Evolutionary conservation across 1,284 basidiomycete genomes (phyloP), one percentile per base, ranked within the genome.

Genomic region (Papiliotrema fonsecae): DNA sequence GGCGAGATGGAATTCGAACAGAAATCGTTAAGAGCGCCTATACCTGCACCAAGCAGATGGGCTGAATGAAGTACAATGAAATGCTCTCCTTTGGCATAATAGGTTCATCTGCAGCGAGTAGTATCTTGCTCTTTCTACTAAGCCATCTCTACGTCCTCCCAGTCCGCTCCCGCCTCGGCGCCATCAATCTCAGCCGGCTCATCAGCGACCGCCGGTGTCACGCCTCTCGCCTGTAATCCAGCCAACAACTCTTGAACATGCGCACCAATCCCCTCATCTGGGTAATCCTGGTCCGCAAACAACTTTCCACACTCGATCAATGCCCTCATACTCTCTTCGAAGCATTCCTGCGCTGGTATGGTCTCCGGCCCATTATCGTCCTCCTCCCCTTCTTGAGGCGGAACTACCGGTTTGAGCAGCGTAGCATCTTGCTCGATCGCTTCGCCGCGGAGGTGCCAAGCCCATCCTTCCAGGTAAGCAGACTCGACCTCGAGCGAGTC

Each of bases 401-500:
- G 27, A 11, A 28, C 31, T 3, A 56, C 26, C 6, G 34, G 43
- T 21, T 39, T 37, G 19, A 28, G 40, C 14, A 56, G 27, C 10
- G 57, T 36, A 9, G 65, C 61, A 40, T 64, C 57, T 19, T 56
- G 63, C 18, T 43, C 43, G 21, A 70, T 46, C 13, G 67, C 62
- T 51, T 75, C 67, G 7, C 70, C 77, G 10, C 76, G 63, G 36
- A 93, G 76, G 75, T 84, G 89, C 78, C 89, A 91, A 51, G 87
- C 86, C 88, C 90, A 93, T 45, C 90, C 92, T 68, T 92, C 87
- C n/a, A 94, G 80, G 69, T 96, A 96, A 81, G 90, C 93, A 3
- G 86, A 88, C 64, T 94, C 91, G 6, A 92, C 83, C 49, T 91
- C 86, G 63, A 90, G 82, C 57, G 91, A 87, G 70, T 94, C 88